Conservation (phyloP, 2,329 filamentous ascomycete genomes). For the Phaeoacremonium minimum region DNA sequence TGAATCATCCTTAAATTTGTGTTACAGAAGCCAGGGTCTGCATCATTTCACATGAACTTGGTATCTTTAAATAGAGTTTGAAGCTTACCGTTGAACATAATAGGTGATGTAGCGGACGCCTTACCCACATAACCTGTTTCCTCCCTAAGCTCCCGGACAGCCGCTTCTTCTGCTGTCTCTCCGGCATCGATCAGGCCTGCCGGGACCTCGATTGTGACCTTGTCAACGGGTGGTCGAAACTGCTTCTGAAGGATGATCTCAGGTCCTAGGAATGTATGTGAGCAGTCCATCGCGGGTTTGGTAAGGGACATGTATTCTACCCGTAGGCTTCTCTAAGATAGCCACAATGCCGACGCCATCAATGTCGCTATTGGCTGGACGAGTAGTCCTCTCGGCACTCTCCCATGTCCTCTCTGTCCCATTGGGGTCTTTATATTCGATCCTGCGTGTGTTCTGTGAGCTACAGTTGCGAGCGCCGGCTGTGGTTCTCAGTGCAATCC, state of each 20-base stretch:
- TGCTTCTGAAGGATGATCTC: slow-evolving; percentile 64
- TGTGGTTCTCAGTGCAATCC: slow-evolving; percentile 9
- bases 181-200: slow-evolving; percentile 60
- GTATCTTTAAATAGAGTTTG: no score
- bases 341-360: slow-evolving; percentile 73
- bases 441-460: slow-evolving; percentile 29
- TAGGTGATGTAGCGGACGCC: slow-evolving; percentile 52
- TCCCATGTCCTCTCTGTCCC: slow-evolving; percentile 63
- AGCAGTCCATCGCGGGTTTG: no score
- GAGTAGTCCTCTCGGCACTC: slow-evolving; percentile 66
- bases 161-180: slow-evolving; percentile 57
- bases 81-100: slow-evolving; percentile 56
- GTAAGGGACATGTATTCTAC: slow-evolving; percentile 16
- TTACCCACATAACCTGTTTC: slow-evolving; percentile 63
- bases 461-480: neutral
- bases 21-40: slow-evolving; percentile 61
- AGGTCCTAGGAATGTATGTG: no score
- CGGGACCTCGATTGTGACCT: slow-evolving; percentile 58
- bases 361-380: slow-evolving; percentile 56
- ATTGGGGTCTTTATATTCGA: slow-evolving; percentile 60
- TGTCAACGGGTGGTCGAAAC: slow-evolving; percentile 58
- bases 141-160: slow-evolving; percentile 60
- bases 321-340: slow-evolving; percentile 52
- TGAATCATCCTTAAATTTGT: slow-evolving; percentile 68
- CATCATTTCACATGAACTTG: neutral